These are phyloP conservation scores for Rhynchospora pubera DNA, from an alignment of 176 grass and related monocot genomes.

Conservation along the genomic window DNA sequence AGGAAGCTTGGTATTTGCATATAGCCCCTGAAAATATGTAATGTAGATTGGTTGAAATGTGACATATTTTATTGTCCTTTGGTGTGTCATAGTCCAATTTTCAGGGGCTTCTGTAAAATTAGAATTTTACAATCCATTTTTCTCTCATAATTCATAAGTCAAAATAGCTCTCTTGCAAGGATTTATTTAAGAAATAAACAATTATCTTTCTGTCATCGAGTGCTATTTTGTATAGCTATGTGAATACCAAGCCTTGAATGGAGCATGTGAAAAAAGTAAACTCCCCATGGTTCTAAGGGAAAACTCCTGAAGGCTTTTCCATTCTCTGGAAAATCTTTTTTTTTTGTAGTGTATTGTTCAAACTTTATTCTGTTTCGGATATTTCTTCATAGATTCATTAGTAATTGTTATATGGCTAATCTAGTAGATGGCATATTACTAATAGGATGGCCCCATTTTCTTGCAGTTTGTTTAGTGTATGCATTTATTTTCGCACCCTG, in stretches of 20 bases:
- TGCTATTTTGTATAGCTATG: slow-evolving; percentile 13
- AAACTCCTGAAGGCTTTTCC: not conserved
- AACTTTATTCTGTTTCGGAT: not conserved
- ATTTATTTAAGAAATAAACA: slow-evolving; percentile 3
- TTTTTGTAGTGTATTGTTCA: not conserved
- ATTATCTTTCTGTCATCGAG: not conserved
- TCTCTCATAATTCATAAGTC: slow-evolving; percentile 11
- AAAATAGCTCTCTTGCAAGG: slow-evolving; percentile 11
- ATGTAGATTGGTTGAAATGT: slow-evolving; percentile 10
- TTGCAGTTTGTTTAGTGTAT: not conserved
- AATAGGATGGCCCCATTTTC: not conserved
- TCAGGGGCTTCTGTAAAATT: slow-evolving; percentile 9
- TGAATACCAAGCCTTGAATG: not conserved
- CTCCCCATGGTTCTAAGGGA: slow-evolving; percentile 1
- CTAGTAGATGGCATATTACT: not conserved
- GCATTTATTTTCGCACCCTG: not conserved
- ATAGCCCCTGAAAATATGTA: slow-evolving; percentile 16
- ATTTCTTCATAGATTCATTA: slow-evolving; percentile 9
- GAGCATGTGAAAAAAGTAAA: not conserved
- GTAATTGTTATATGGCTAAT: not conserved
- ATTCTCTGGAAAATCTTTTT: not conserved
- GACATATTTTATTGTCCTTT: not conserved
- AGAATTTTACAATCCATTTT: slow-evolving; percentile 2
- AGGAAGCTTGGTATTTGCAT: slow-evolving; percentile 20
- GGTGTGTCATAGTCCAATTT: not conserved